Evolutionary conservation across 129 eudicot species (phyloP).

Genomic region (Chrysanthemum makinoi): DNA sequence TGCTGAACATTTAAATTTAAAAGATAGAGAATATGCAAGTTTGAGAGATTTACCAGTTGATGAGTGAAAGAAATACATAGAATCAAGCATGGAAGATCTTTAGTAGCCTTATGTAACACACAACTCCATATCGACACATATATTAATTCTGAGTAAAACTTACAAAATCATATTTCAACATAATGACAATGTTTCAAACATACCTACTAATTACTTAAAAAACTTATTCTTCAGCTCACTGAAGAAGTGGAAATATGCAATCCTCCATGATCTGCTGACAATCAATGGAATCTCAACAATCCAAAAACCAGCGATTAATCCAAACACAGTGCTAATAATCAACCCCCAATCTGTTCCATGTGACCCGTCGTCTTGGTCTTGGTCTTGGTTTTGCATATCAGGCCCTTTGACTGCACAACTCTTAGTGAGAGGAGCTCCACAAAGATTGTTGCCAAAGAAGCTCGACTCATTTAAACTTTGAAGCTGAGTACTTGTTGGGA

Average conservation of each 20-base stretch:
- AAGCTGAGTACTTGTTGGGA: no score
- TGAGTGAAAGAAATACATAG: no score
- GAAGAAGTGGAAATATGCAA: conserved; percentile 14
- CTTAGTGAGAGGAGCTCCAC: conserved; percentile 31
- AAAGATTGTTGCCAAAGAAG: background rate
- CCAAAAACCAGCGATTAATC: conserved; percentile 34
- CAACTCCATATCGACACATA: no score
- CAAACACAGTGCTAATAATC: conserved; percentile 14
- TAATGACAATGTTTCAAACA: background rate
- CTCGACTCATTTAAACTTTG: no score
- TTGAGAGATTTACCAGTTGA: no score
- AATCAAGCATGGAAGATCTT: no score
- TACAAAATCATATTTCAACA: background rate
- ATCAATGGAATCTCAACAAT: conserved; percentile 25
- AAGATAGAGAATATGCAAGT: no score
- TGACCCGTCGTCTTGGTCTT: background rate
- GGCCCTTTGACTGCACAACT: background rate
- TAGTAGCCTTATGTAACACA: no score
- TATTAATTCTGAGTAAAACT: background rate
- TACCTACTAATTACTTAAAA: background rate
- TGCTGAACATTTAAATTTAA: no score
- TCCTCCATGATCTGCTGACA: conserved; percentile 32
- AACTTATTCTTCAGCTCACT: conserved; percentile 18
- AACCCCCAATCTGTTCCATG: conserved; percentile 28
- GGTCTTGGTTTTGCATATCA: background rate